Evolutionary conservation across 345 rosid genomes (phyloP), one percentile per base, ranked within the genome.

Genomic region (Boechera stricta): DNA sequence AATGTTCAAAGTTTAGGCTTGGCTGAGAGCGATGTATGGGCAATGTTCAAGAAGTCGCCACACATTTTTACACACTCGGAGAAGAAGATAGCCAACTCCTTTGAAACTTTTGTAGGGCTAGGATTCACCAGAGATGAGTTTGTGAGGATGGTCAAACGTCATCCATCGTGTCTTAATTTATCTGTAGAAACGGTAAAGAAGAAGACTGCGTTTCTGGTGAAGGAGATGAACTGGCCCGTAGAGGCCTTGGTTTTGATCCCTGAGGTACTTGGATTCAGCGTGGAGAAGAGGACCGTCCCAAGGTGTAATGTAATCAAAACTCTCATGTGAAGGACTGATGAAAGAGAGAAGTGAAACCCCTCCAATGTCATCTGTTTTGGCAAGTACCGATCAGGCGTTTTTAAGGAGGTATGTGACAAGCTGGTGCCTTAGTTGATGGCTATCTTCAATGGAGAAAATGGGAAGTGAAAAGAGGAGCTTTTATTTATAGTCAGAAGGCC

Each of bases 31-130:
- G 82, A 74, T 5, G 8, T 69, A 31, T 26, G 36, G 54, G 11
- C 18, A 4, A 78, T 77, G 0, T 84, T 82, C 39, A 67, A 47
- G 59, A 82, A 57, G 61, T 11, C 29, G 13, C 85, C 85, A 21
- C 24, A 5, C n/a, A 7, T 82, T 42, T 26, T 77, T 60, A 7
- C 1, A 24, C 1, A 41, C 5, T 83, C 86, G 24, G 66, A 64
- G 29, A 49, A 60, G 41, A 83, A 80, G 55, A 64, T 83, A n/a
- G 1, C 28, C 47, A 47, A 10, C 4, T 12, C 18, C 2, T 26
- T 71, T 66, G 80, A 80, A 48, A 77, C 76, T 15, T 67, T 78
- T 26, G 59, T 77, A 38, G 69, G 77, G 8, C 4, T 68, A 36
- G 72, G 71, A 32, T 68, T 38, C 18, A 68, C 2, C 7, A 63